Percentiles rank a stretch among this genome's conserved stretches.
These are phyloP conservation scores for Phaeosphaeria sp. DNA, from an alignment of 2,329 filamentous ascomycete species.

Conservation along the genomic window DNA sequence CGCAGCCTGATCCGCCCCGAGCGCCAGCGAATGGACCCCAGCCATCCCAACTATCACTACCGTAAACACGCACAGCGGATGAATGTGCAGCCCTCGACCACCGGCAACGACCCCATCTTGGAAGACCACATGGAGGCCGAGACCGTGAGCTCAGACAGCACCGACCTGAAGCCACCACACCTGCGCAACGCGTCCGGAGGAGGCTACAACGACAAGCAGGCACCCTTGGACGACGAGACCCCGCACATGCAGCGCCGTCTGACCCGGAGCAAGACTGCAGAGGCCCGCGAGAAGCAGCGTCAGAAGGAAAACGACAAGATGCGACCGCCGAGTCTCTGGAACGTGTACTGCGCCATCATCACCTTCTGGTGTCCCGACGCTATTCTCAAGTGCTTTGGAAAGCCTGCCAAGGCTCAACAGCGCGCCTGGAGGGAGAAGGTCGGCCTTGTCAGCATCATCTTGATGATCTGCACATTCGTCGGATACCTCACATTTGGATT, in stretches of 20 bases:
- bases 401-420: slow-evolving; percentile 82
- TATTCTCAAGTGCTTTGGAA: slow-evolving; percentile 83
- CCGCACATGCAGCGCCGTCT: slow-evolving; percentile 63
- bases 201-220: slow-evolving; percentile 48
- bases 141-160: slow-evolving; percentile 69
- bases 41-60: slow-evolving; percentile 96
- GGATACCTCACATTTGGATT: slow-evolving; percentile 98
- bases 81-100: slow-evolving; percentile 87
- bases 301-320: slow-evolving; percentile 69
- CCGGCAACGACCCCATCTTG: slow-evolving; percentile 86
- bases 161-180: slow-evolving; percentile 58
- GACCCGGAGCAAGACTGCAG: slow-evolving; percentile 66
- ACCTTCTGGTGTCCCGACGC: slow-evolving; percentile 96
- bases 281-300: slow-evolving; percentile 66
- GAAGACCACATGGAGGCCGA: slow-evolving; percentile 69
- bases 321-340: slow-evolving; percentile 87
- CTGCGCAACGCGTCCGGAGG: slow-evolving; percentile 47
- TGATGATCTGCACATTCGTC: slow-evolving; percentile 85
- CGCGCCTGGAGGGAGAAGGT: slow-evolving; percentile 98
- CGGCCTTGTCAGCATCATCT: slow-evolving; percentile 91
- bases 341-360: slow-evolving; percentile 89
- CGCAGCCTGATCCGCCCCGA: slow-evolving; percentile 90
- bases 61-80: slow-evolving; percentile 93
- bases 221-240: slow-evolving; percentile 38
- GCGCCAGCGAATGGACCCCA: slow-evolving; percentile 80